A percentile compares a stretch with the other conserved stretches of the same genome.
Conservation (phyloP, 1,284 basidiomycete species). For the Veloboletus limbatus region DNA sequence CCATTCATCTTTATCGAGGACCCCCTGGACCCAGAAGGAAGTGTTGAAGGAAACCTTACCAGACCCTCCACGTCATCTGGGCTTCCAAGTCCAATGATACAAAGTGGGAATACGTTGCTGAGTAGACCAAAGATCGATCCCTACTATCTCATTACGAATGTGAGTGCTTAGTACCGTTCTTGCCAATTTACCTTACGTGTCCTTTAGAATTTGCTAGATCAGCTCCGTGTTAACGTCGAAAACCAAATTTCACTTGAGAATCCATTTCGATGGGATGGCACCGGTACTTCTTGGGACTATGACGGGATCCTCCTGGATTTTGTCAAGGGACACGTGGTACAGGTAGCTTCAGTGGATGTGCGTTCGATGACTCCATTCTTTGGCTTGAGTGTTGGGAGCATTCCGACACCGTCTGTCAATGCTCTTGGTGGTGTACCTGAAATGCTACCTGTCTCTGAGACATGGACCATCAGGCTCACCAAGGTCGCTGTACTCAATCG, state of each 20-base stretch:
- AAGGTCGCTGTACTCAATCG: conserved; percentile 82
- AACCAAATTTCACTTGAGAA: conserved; percentile 60
- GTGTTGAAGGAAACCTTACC: conserved; percentile 44
- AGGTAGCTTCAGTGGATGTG: conserved; percentile 46
- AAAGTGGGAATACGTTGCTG: conserved; percentile 41
- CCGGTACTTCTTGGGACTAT: conserved; percentile 66
- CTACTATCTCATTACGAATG: conserved; percentile 86
- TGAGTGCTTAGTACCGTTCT: conserved; percentile 34
- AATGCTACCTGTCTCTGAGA: conserved; percentile 31
- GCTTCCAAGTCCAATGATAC: conserved; percentile 34
- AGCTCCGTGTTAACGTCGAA: conserved; percentile 76
- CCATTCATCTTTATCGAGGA: conserved; percentile 97
- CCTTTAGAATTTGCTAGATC: conserved; percentile 62
- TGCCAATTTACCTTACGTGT: conserved; percentile 8
- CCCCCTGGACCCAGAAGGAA: conserved; percentile 66
- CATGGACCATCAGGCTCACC: conserved; percentile 67
- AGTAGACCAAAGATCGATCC: conserved; percentile 80
- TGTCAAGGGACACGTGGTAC: conserved; percentile 61
- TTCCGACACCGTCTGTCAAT: conserved; percentile 29
- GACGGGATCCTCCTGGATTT: conserved; percentile 69
- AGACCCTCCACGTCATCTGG: conserved; percentile 43
- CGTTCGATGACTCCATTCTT: conserved; percentile 50
- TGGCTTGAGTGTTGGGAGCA: conserved; percentile 41
- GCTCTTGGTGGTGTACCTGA: conserved; percentile 23
- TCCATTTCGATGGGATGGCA: conserved; percentile 79